Conservation (phyloP, 78 protist genomes). For the Speleostelium caveatum region DNA sequence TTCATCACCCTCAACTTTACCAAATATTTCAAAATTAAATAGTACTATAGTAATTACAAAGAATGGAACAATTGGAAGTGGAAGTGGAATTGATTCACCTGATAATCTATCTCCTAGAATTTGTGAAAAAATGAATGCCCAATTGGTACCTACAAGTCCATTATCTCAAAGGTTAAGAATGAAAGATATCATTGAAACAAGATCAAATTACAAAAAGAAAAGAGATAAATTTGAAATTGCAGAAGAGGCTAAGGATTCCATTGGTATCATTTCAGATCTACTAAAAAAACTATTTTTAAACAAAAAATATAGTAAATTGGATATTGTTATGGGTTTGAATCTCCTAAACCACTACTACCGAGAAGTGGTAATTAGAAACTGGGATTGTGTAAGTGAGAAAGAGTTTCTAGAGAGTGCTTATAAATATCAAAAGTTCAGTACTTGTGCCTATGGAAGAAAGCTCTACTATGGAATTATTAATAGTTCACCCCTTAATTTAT, state of each 20-base stretch:
- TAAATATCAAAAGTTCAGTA: constrained; percentile 51
- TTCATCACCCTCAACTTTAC: too few species aligned
- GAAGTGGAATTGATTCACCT: too few species aligned
- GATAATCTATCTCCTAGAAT: too few species aligned
- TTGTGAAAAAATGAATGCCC: too few species aligned
- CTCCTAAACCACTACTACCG: constrained; percentile 53
- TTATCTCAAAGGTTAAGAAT: too few species aligned
- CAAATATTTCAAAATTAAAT: too few species aligned
- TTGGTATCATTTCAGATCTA: constrained; percentile 41
- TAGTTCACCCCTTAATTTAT: background rate
- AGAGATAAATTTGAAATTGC: background rate
- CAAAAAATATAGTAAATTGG: constrained; percentile 36
- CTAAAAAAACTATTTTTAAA: constrained; percentile 38
- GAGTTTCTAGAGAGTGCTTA: constrained; percentile 29
- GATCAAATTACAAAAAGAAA: background rate
- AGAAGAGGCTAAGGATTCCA: constrained; percentile 23
- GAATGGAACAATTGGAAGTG: too few species aligned
- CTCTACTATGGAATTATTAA: constrained; percentile 59
- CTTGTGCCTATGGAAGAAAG: constrained; percentile 68
- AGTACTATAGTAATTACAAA: too few species aligned
- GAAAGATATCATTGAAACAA: background rate
- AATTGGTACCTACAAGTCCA: too few species aligned
- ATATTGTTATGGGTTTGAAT: constrained; percentile 57
- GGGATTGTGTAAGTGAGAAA: constrained; percentile 26
- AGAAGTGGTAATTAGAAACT: constrained; percentile 53